Conservation (phyloP, 2,329 filamentous ascomycete species). For the Stagonosporopsis chrysanthemi region DNA sequence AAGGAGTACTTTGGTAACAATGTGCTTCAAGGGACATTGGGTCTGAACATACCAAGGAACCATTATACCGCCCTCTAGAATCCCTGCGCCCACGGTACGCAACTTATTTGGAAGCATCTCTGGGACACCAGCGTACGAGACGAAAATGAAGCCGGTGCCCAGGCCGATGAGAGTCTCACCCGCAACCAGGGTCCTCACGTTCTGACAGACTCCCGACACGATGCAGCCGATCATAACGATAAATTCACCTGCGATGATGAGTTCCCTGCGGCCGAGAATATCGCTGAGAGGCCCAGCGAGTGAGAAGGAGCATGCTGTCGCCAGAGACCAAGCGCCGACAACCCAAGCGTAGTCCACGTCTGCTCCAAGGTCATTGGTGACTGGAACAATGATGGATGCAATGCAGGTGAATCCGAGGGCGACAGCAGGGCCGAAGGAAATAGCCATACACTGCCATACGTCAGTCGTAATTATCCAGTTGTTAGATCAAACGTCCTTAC, state of each 20-base stretch:
- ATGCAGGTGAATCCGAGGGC: slow-evolving; percentile 4
- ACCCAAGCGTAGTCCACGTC: slow-evolving; percentile 1
- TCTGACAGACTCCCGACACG: slow-evolving; percentile 2
- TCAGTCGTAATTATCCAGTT: not conserved
- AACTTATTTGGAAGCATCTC: slow-evolving; percentile 5
- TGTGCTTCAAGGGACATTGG: not conserved
- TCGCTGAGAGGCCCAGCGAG: slow-evolving; percentile 5
- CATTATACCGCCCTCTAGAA: slow-evolving; percentile 4
- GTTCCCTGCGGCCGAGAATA: slow-evolving; percentile 2
- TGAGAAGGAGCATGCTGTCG: slow-evolving; percentile 6
- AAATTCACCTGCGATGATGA: slow-evolving; percentile 2
- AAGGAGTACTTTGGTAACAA: not conserved
- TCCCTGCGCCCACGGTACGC: slow-evolving; percentile 3
- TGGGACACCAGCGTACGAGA: slow-evolving; percentile 4
- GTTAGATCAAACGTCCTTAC: not conserved
- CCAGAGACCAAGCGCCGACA: slow-evolving; percentile 5
- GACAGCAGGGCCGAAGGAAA: slow-evolving; percentile 6
- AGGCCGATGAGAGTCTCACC: slow-evolving; percentile 2
- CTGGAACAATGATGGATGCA: slow-evolving; percentile 3
- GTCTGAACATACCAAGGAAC: slow-evolving; percentile 4
- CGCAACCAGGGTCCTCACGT: not conserved
- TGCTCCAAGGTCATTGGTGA: slow-evolving; percentile 4
- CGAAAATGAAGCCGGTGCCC: slow-evolving; percentile 1
- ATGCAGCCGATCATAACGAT: slow-evolving; percentile 3
- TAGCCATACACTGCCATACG: slow-evolving; percentile 2